Conservation (phyloP, 2,329 filamentous ascomycete species). For the Penicillium hordei region DNA sequence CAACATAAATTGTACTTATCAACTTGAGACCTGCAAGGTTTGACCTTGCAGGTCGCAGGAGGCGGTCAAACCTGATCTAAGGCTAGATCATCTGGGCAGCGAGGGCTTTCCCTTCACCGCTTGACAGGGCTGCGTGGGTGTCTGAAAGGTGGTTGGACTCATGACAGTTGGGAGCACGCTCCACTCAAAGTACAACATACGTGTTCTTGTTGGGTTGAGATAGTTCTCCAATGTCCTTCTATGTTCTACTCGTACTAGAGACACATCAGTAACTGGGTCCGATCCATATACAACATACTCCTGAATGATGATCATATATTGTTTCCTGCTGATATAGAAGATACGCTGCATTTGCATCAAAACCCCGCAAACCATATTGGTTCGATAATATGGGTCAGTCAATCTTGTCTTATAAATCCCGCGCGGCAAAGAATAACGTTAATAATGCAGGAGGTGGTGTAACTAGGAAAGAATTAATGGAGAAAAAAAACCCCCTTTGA, state of each 20-base stretch:
- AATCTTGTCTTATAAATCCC: constrained; percentile 19
- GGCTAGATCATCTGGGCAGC: constrained; percentile 12
- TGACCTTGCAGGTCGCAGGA: constrained; percentile 29
- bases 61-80: constrained; percentile 29
- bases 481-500: background rate
- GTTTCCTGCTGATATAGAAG: constrained; percentile 4
- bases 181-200: constrained; percentile 8
- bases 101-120: constrained; percentile 22
- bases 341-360: constrained; percentile 4
- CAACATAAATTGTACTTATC: constrained; percentile 12
- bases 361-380: constrained; percentile 13
- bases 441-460: constrained; percentile 1
- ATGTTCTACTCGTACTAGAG: no score
- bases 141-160: constrained; percentile 16
- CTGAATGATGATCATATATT: constrained; percentile 6
- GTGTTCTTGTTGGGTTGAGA: constrained; percentile 4
- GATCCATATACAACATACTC: background rate
- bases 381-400: constrained; percentile 7
- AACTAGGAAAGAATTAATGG: background rate
- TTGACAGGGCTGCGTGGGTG: constrained; percentile 25
- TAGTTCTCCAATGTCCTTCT: background rate
- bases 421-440: constrained; percentile 18
- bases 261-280: background rate
- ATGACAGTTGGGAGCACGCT: constrained; percentile 10
- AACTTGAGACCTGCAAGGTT: constrained; percentile 26